Percentiles rank a stretch among this genome's conserved stretches.
phyloP scores from a whole-genome alignment of 2,329 filamentous ascomycete species.

The Cryphonectria radicalis region DNA sequence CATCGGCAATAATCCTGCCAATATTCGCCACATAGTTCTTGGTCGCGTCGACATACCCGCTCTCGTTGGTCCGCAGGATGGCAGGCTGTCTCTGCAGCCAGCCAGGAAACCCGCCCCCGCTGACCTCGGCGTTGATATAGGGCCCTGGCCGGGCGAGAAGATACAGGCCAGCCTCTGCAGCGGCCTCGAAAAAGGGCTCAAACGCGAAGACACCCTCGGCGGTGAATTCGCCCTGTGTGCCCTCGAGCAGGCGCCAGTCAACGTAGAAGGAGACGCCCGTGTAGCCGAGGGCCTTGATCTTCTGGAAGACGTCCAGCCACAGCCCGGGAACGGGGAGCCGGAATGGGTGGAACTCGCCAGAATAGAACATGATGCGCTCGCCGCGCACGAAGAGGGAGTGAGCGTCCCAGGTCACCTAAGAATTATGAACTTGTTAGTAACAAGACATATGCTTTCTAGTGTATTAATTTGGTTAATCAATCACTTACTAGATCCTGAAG shows the following conservation, averaged over 20 bases:
- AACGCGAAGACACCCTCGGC: slow-evolving; percentile 74
- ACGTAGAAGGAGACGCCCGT: slow-evolving; percentile 80
- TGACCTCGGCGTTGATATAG: slow-evolving; percentile 79
- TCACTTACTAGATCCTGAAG: slow-evolving; percentile 22
- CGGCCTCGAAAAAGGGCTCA: slow-evolving; percentile 77
- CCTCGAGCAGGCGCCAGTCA: slow-evolving; percentile 79
- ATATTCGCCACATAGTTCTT: slow-evolving; percentile 64
- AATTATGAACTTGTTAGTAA: neutral
- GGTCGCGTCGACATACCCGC: slow-evolving; percentile 67
- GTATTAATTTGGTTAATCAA: neutral
- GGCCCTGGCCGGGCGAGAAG: slow-evolving; percentile 73
- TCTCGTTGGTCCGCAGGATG: slow-evolving; percentile 64
- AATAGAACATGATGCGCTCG: slow-evolving; percentile 72
- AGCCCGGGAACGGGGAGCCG: slow-evolving; percentile 47
- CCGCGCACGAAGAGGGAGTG: slow-evolving; percentile 72
- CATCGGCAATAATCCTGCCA: slow-evolving; percentile 68
- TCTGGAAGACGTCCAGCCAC: slow-evolving; percentile 76
- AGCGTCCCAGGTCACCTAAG: slow-evolving; percentile 69
- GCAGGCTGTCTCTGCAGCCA: slow-evolving; percentile 75
- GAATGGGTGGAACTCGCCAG: slow-evolving; percentile 75
- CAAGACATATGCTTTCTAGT: neutral
- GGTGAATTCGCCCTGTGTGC: slow-evolving; percentile 69
- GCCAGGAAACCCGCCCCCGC: slow-evolving; percentile 79
- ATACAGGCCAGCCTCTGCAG: slow-evolving; percentile 74
- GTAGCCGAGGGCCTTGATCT: slow-evolving; percentile 80